Conservation (phyloP, 2,329 filamentous ascomycete genomes). For the Aureobasidium musti region DNA sequence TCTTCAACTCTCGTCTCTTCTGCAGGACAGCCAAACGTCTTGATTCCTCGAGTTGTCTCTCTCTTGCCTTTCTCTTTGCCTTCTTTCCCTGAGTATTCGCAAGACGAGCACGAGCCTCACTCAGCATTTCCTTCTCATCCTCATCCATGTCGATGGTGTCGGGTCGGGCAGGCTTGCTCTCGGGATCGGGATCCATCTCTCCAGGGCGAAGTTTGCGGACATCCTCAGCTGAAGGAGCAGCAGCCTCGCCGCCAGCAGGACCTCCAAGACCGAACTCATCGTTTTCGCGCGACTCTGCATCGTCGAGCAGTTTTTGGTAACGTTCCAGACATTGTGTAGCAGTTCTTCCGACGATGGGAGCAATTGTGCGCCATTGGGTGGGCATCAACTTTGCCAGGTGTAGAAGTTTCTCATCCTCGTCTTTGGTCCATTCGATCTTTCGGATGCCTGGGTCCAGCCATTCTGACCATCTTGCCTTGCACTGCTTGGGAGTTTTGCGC, state of each 20-base stretch:
- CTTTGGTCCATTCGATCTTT: conserved; percentile 98
- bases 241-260: conserved; percentile 80
- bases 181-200: conserved; percentile 95
- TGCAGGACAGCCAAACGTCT: conserved; percentile 85
- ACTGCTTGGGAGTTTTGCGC: conserved; percentile 97
- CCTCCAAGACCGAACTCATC: conserved; percentile 80
- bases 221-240: conserved; percentile 88
- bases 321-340: conserved; percentile 96
- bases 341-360: conserved; percentile 91
- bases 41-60: conserved; percentile 93
- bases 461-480: conserved; percentile 97
- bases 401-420: conserved; percentile 96
- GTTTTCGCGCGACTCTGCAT: conserved; percentile 86
- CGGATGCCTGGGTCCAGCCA: conserved; percentile 98
- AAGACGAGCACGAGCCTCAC: conserved; percentile 90
- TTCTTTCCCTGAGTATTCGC: conserved; percentile 99
- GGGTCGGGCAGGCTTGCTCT: conserved; percentile 91
- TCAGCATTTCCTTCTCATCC: conserved; percentile 99
- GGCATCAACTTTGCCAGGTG: conserved; percentile 98
- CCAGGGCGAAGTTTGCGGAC: conserved; percentile 80
- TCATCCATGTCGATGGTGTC: conserved; percentile 98
- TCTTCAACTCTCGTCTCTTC: conserved; percentile 95
- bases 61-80: conserved; percentile 94
- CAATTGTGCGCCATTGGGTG: conserved; percentile 98
- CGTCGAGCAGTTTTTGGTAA: conserved; percentile 94